These are phyloP conservation scores for Penicillium soppii DNA, from an alignment of 495 filamentous ascomycete genomes.

Conservation along the genomic window DNA sequence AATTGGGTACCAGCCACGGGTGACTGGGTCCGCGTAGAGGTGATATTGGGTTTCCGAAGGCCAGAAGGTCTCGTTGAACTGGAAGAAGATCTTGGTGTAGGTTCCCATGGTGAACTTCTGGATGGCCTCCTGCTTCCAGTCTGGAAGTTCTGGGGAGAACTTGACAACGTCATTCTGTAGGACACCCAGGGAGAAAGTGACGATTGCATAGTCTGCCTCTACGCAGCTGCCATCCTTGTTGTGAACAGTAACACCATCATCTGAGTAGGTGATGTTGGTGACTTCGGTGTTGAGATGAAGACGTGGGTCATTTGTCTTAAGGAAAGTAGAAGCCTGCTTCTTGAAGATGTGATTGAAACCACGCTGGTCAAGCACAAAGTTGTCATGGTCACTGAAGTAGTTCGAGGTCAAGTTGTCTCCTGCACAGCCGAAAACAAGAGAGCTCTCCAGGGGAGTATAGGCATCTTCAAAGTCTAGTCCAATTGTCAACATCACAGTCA, in stretches of 20 bases:
- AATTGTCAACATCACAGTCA: constrained; percentile 12
- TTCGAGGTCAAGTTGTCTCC: constrained; percentile 49
- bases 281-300: constrained; percentile 63
- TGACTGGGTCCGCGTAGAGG: constrained; percentile 64
- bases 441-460: constrained; percentile 48
- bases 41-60: constrained; percentile 65
- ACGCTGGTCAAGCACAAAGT: constrained; percentile 66
- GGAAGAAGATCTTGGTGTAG: constrained; percentile 79
- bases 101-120: constrained; percentile 70
- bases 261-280: constrained; percentile 55
- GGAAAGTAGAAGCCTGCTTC: constrained; percentile 60
- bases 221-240: constrained; percentile 60
- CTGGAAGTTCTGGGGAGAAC: constrained; percentile 62
- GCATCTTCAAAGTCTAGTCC: constrained; percentile 57
- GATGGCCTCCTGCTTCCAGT: constrained; percentile 67
- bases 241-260: constrained; percentile 56
- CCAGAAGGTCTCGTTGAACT: constrained; percentile 74
- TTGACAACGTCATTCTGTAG: constrained; percentile 62
- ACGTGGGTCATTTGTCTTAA: constrained; percentile 54
- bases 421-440: constrained; percentile 44
- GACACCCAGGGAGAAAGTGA: constrained; percentile 67
- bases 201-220: constrained; percentile 58
- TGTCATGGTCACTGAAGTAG: constrained; percentile 57
- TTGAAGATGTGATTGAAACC: constrained; percentile 66
- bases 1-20: constrained; percentile 68